Conservation (phyloP, 345 rosid species). For the Angophora floribunda region DNA sequence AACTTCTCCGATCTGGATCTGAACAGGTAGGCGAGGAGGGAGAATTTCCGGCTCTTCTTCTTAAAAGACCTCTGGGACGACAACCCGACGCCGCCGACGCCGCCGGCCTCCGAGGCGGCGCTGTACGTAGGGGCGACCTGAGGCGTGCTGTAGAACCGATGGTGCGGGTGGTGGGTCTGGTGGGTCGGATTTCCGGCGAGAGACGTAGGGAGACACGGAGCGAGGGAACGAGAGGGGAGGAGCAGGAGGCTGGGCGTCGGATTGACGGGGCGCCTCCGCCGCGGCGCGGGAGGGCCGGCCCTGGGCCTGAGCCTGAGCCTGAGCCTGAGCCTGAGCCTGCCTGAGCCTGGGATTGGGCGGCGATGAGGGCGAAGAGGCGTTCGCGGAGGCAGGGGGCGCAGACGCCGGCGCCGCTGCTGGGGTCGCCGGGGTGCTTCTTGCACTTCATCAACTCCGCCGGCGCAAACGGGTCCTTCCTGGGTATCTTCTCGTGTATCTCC, state of each 20-base stretch:
- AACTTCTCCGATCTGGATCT: constrained; percentile 59
- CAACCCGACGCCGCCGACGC: constrained; percentile 6
- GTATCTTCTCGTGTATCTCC: not conserved
- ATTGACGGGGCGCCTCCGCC: not conserved
- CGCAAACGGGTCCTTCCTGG: not conserved
- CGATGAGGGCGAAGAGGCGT: constrained; percentile 23
- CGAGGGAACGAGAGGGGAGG: constrained; percentile 62
- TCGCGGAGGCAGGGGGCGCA: constrained; percentile 43
- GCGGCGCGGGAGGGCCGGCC: not conserved
- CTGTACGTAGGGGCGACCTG: constrained; percentile 41
- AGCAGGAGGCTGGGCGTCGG: not conserved
- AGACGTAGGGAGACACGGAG: constrained; percentile 70
- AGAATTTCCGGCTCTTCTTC: constrained; percentile 31
- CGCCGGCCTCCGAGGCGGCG: not conserved
- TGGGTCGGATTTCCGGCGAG: constrained; percentile 25
- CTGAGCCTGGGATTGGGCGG: constrained; percentile 12
- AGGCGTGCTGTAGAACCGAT: constrained; percentile 59
- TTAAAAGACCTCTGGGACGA: not conserved
- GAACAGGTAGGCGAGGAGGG: constrained; percentile 47
- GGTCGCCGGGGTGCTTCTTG: constrained; percentile 27
- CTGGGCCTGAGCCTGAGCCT: not conserved
- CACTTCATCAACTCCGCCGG: constrained; percentile 22
- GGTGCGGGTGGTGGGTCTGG: constrained; percentile 1
- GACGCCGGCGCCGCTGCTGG: constrained; percentile 28
- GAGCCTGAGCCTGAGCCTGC: not conserved